A percentile compares a stretch with the other conserved stretches of the same genome.
phyloP scores from a whole-genome alignment of 169 alveolate species.

The Plasmodium relictum region DNA sequence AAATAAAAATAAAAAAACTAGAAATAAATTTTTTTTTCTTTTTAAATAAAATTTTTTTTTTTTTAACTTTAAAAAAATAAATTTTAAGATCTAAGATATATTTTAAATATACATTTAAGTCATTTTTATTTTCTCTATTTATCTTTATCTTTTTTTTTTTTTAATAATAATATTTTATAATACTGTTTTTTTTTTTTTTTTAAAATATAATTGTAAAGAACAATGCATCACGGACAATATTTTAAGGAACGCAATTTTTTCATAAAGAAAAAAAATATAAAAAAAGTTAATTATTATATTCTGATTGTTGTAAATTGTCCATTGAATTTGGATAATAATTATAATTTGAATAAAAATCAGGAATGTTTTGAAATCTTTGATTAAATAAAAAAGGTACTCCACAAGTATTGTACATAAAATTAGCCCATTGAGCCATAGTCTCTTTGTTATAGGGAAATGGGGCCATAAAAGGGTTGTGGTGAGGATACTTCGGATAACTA shows the following conservation, averaged over 20 bases:
- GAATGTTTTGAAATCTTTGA: constrained; percentile 64
- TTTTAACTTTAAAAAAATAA: background rate
- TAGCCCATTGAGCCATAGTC: constrained; percentile 72
- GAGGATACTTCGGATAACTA: constrained; percentile 44
- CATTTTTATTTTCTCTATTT: background rate
- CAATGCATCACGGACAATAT: constrained; percentile 45
- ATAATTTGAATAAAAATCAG: constrained; percentile 63
- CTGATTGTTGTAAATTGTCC: constrained; percentile 50
- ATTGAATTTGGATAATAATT: constrained; percentile 55
- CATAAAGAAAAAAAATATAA: constrained; percentile 7
- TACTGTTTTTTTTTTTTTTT: background rate
- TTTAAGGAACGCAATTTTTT: constrained; percentile 19
- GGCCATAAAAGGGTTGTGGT: constrained; percentile 47
- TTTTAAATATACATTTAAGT: constrained; percentile 1
- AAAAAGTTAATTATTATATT: constrained; percentile 42
- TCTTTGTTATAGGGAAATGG: constrained; percentile 67
- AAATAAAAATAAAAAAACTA: background rate
- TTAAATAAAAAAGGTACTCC: constrained; percentile 66
- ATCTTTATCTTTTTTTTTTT: background rate
- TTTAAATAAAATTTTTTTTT: constrained; percentile 29
- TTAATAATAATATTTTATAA: background rate
- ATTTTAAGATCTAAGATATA: constrained; percentile 15
- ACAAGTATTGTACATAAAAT: constrained; percentile 68
- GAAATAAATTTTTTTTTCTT: constrained; percentile 19
- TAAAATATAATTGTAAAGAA: constrained; percentile 25